Base-by-base conservation (phyloP, 352 stramenopile species). In the Phytophthora tubulina region DNA sequence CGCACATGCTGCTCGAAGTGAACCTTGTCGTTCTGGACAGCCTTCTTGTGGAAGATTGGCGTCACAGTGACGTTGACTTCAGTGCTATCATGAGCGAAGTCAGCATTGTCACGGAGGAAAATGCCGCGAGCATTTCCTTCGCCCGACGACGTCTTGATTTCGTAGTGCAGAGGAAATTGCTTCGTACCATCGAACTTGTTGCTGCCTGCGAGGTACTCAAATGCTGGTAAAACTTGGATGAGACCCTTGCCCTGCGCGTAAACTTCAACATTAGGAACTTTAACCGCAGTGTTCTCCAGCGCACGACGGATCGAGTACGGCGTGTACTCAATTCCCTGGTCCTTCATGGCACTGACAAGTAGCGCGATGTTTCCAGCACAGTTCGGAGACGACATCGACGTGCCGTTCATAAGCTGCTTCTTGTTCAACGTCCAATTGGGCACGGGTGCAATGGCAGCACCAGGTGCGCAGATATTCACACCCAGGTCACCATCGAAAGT, bases 321-420 rank as follows among this genome's bases (percentile, higher is more conserved):
- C 48, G 92, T 96, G 72, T 96, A 97, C 45, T 73, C 73, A 27
- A 98, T 84, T 6, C 76, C 54, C 39, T 84, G 70, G n/a, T 73
- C 78, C 75, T 98, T 98, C 66, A 97, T 82, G 10, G 82, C 97
- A 55, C 88, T 97, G 45, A 99, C 78, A 5, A 99, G 75, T 30
- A 99, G 85, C 45, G 95, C 96, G 13, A 99, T 84, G 77, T 95
- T 97, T 42, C 97, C 97, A 21, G 90, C 89, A 35, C 88, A 97
- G 81, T 99, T 98, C 0, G 97, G 97, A 33, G 89, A 98, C 21
- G 88, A 92, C 97, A 99, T 99, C 63, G 89, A 98, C 33, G 97
- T 99, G 39, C 97, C 97, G 75, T 99, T 98, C 93, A 99, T 99
- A 39, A 99, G 88, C 76, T 97, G 86, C 72, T 97, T 98, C 72